Evolutionary conservation across 169 alveolate species (phyloP).

Genomic region (Plasmodium yoelii): DNA sequence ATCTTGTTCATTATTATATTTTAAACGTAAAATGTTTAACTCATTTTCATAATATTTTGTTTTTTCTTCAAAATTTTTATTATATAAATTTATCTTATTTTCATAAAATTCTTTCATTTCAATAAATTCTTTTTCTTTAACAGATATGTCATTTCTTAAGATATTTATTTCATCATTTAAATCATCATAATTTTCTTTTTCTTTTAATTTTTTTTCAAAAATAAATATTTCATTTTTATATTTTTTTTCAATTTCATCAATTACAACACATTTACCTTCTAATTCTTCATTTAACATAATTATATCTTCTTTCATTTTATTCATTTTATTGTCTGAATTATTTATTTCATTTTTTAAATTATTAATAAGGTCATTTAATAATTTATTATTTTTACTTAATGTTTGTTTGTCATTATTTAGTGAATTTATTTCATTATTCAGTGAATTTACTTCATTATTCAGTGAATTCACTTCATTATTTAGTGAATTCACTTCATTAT

Average conservation of each 20-base stretch:
- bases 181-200: conserved; percentile 2
- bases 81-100: conserved; percentile 7
- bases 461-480: conserved; percentile 18
- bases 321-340: conserved; percentile 15
- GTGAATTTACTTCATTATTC: conserved; percentile 5
- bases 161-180: conserved; percentile 9
- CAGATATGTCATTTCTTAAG: conserved; percentile 1
- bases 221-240: conserved; percentile 25
- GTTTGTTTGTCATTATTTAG: conserved; percentile 13
- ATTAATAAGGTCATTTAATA: conserved; percentile 5
- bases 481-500: conserved; percentile 10
- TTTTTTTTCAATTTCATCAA: conserved; percentile 31
- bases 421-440: conserved; percentile 21
- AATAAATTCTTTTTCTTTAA: conserved; percentile 15
- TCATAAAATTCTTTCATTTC: conserved; percentile 30
- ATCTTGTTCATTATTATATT: conserved; percentile 33
- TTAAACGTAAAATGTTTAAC: conserved; percentile 11
- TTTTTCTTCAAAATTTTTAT: conserved; percentile 15
- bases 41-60: conserved; percentile 28
- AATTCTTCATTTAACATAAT: conserved; percentile 5
- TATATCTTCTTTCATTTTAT: conserved; percentile 11
- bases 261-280: conserved; percentile 19
- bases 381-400: conserved; percentile 6
- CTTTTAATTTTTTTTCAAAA: conserved; percentile 26
- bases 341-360: conserved; percentile 22